phyloP scores from a whole-genome alignment of 78 protist species.

The Monosiga brevicollis region DNA sequence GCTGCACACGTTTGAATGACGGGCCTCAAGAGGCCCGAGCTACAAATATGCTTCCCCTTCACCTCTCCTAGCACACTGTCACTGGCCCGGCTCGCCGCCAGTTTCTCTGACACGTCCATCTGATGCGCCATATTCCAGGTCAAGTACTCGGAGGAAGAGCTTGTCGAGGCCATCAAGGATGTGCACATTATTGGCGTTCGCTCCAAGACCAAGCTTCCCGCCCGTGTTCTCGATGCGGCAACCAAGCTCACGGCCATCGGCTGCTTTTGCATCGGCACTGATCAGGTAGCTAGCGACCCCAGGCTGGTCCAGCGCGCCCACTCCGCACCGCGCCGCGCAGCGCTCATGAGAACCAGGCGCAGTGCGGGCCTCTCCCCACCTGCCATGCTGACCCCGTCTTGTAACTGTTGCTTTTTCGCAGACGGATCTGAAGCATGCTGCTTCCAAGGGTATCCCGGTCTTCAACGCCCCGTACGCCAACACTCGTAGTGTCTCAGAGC shows the following conservation, averaged over 20 bases:
- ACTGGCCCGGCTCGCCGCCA: too few species aligned
- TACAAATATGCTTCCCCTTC: too few species aligned
- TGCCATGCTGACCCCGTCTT: too few species aligned
- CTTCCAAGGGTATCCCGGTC: conserved; percentile 51
- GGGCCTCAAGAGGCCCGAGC: too few species aligned
- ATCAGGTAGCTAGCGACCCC: conserved; percentile 61
- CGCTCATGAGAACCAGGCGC: too few species aligned
- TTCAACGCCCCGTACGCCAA: conserved; percentile 82
- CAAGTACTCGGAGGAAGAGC: conserved; percentile 47
- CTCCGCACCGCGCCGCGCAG: too few species aligned
- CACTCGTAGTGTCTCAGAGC: conserved; percentile 70
- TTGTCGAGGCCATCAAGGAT: conserved; percentile 54
- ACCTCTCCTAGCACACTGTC: too few species aligned
- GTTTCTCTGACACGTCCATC: too few species aligned
- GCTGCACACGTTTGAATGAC: too few species aligned
- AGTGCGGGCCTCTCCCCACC: too few species aligned
- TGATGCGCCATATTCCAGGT: conserved; percentile 29
- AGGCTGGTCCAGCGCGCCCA: conserved; percentile 41
- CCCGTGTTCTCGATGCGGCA: conserved; percentile 50
- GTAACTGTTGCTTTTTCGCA: too few species aligned
- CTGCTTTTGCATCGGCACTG: conserved; percentile 90
- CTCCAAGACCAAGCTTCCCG: conserved; percentile 65
- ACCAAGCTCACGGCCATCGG: conserved; percentile 65
- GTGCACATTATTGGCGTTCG: conserved; percentile 72
- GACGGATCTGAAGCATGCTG: background rate